Base-by-base conservation (phyloP, 2,329 filamentous ascomycete species). In the Fusarium annulatum region DNA sequence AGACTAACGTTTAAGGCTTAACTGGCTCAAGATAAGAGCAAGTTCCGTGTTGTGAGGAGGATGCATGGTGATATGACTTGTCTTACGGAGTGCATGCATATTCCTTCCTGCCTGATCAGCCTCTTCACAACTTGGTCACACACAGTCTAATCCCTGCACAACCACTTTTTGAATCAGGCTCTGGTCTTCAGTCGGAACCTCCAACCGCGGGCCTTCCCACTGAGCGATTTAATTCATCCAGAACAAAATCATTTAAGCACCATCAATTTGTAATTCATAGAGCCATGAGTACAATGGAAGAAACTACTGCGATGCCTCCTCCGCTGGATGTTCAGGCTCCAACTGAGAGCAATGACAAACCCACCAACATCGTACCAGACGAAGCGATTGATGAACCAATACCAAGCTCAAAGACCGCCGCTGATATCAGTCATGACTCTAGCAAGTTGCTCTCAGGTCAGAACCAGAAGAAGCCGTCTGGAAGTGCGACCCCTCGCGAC, bases 371-470 rank as follows among this genome's bases (percentile, higher is more conserved):
- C 14, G 5, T 26, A 21, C 19, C 12, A 12, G 3, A 28, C 5
- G 26, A 10, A 28, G 18, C 45, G 9, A 15, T 12, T 15, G 23
- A n/a, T 12, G 19, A 16, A 7, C 11, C 7, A 2, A 5, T 0
- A 2, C 2, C 15, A 8, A 2, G 15, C 28, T n/a, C 19, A n/a
- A 49, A 49, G 3, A 18, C 5, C 10, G 10, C 21, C 7, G 2
- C 5, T 3, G 9, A 30, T 10, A 7, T 18, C 28, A 8, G 7
- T n/a, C 4, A 12, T 16, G 14, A 33, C 28, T 33, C 19, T 1
- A 6, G 26, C 21, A 28, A 28, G 9, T 21, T 46, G 8, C 21
- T 33, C 10, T 28, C 28, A 5, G n/a, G 9, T 33, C 46, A n/a
- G 21, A n/a, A 6, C 7, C 10, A 33, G 30, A 49, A 18, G 6